phyloP scores from a whole-genome alignment of 2,329 filamentous ascomycete species.

The Cytospora schulzeri region DNA sequence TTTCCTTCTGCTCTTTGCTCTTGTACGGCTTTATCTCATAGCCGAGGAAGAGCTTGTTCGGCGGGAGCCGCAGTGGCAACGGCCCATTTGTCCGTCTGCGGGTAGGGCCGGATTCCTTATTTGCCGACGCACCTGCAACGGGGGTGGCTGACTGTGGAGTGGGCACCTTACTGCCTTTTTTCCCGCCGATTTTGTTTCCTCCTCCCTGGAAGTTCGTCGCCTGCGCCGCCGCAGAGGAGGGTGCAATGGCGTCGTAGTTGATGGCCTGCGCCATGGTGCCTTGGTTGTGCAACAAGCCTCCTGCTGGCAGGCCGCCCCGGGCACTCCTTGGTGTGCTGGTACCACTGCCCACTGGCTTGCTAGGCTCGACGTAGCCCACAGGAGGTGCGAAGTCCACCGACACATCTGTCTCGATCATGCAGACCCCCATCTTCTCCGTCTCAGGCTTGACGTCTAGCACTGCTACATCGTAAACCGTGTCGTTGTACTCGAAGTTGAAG shows the following conservation, averaged over 20 bases:
- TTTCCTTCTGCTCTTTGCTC: conserved; percentile 71
- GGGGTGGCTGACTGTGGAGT: conserved; percentile 76
- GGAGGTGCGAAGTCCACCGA: conserved; percentile 95
- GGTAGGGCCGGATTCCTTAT: conserved; percentile 38
- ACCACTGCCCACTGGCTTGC: conserved; percentile 66
- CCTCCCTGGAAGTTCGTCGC: conserved; percentile 78
- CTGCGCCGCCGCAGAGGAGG: conserved; percentile 67
- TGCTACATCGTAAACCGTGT: conserved; percentile 88
- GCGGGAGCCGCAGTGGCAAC: conserved; percentile 79
- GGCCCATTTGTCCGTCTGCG: conserved; percentile 70
- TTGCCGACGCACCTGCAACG: conserved; percentile 57
- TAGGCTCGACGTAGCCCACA: conserved; percentile 89
- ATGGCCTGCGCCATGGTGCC: conserved; percentile 98
- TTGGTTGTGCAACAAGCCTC: conserved; percentile 77
- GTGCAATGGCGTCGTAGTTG: conserved; percentile 90
- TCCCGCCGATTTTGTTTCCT: conserved; percentile 80
- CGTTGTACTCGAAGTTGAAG: conserved; percentile 97
- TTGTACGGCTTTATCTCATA: conserved; percentile 90
- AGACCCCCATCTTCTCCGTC: conserved; percentile 80
- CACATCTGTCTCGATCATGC: conserved; percentile 94
- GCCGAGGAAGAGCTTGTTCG: conserved; percentile 94
- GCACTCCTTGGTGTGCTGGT: conserved; percentile 80
- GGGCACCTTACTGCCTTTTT: conserved; percentile 76
- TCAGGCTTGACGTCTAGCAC: conserved; percentile 92
- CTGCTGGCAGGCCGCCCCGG: conserved; percentile 64